Conservation (phyloP, 768 basidiomycete species). For the Xanthoconium stramineum region DNA sequence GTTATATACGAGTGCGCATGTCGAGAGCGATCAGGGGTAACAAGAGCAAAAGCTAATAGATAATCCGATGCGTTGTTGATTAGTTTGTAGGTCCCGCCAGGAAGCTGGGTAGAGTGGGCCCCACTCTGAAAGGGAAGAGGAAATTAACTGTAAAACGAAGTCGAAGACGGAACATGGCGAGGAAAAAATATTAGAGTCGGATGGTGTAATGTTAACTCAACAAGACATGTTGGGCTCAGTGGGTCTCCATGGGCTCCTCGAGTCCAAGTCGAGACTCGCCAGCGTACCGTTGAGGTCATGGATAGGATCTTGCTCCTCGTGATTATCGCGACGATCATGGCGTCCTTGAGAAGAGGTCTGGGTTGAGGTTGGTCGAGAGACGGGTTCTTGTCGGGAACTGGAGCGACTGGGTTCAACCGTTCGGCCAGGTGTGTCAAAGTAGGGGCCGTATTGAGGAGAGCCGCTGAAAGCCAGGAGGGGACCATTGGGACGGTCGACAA, state of each 20-base stretch:
- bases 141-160: conserved; percentile 25
- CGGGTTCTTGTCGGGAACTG: conserved; percentile 44
- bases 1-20: conserved; percentile 33
- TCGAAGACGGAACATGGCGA: conserved; percentile 8
- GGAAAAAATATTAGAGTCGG: conserved; percentile 9
- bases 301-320: conserved; percentile 49
- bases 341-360: conserved; percentile 31
- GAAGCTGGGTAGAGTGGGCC: conserved; percentile 16
- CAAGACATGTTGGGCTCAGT: conserved; percentile 17
- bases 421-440: conserved; percentile 41
- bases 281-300: conserved; percentile 75
- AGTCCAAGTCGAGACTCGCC: conserved; percentile 68
- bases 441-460: conserved; percentile 43
- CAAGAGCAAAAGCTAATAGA: conserved; percentile 32
- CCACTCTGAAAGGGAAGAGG: conserved; percentile 12
- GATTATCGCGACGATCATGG: conserved; percentile 20
- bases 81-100: conserved; percentile 27
- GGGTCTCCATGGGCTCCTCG: conserved; percentile 34
- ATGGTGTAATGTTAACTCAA: conserved; percentile 14
- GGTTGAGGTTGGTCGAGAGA: conserved; percentile 55
- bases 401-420: conserved; percentile 40
- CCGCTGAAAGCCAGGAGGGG: conserved; percentile 44
- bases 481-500: conserved; percentile 38
- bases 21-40: conserved; percentile 38
- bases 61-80: conserved; percentile 28